Evolutionary conservation across 306 rosid genomes (phyloP).

Genomic region (Acmispon strigosus): DNA sequence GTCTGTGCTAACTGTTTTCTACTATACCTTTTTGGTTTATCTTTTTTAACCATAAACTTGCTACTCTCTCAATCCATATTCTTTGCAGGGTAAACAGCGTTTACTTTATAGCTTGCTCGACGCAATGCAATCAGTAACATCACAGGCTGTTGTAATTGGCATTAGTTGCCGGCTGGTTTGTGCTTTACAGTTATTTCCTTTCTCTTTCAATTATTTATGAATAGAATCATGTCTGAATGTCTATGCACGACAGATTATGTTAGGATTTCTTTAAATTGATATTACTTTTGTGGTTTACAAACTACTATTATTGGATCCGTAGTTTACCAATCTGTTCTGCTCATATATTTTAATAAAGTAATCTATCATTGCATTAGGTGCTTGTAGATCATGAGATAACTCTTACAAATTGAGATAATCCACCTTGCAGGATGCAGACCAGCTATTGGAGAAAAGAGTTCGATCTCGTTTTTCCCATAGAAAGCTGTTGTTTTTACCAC

Average conservation of each 20-base stretch:
- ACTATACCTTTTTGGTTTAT: neutral
- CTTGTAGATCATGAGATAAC: slow-evolving; percentile 6
- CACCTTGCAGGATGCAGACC: slow-evolving; percentile 83
- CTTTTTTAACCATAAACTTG: slow-evolving; percentile 13
- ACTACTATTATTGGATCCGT: neutral
- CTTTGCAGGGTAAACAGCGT: slow-evolving; percentile 78
- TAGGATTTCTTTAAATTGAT: neutral
- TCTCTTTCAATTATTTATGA: slow-evolving; percentile 2
- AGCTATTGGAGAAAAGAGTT: slow-evolving; percentile 88
- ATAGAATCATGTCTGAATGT: neutral
- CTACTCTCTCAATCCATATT: slow-evolving; percentile 2
- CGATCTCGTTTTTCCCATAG: slow-evolving; percentile 95
- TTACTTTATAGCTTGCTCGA: slow-evolving; percentile 86
- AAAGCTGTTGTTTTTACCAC: slow-evolving; percentile 79
- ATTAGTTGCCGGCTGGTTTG: slow-evolving; percentile 81
- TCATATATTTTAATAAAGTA: neutral
- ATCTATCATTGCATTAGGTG: neutral
- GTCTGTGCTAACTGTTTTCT: slow-evolving; percentile 1
- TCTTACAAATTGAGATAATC: slow-evolving; percentile 2
- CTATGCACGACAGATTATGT: neutral
- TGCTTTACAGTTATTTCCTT: slow-evolving; percentile 19
- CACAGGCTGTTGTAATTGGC: slow-evolving; percentile 90
- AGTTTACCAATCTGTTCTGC: slow-evolving; percentile 3
- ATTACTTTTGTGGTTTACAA: neutral
- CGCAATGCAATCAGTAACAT: slow-evolving; percentile 86